Evolutionary conservation across 805 yeast genomes (phyloP).

Genomic region (Yarrowia alimentaria): DNA sequence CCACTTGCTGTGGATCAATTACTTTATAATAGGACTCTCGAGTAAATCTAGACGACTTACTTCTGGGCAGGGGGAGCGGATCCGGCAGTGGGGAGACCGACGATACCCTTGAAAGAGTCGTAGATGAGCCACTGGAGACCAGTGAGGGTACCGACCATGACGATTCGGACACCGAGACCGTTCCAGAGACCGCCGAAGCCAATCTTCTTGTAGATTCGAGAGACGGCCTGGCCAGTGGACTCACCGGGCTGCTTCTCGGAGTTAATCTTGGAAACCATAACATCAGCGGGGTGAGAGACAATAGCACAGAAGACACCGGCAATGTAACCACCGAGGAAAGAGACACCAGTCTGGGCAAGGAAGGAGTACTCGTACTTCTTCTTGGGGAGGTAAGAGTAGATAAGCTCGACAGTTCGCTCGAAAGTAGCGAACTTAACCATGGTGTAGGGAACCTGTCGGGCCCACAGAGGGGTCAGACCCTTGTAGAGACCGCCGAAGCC

Average conservation of each 20-base stretch:
- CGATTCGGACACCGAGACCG: slow-evolving; percentile 80
- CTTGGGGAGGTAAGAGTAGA: slow-evolving; percentile 63
- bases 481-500: slow-evolving; percentile 65
- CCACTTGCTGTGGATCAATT: slow-evolving; percentile 21
- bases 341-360: slow-evolving; percentile 75
- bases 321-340: slow-evolving; percentile 79
- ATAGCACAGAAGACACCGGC: slow-evolving; percentile 88
- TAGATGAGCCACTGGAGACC: slow-evolving; percentile 88
- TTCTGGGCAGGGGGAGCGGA: slow-evolving; percentile 47
- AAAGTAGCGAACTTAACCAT: slow-evolving; percentile 85
- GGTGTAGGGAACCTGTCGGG: slow-evolving; percentile 84
- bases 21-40: slow-evolving; percentile 22
- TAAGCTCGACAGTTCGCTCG: slow-evolving; percentile 72
- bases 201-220: slow-evolving; percentile 62
- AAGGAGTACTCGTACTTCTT: slow-evolving; percentile 60
- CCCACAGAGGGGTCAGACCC: slow-evolving; percentile 80
- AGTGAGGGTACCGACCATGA: slow-evolving; percentile 90
- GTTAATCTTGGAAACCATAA: slow-evolving; percentile 82
- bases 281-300: slow-evolving; percentile 89
- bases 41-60: slow-evolving; percentile 11
- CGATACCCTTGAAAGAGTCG: slow-evolving; percentile 87
- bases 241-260: slow-evolving; percentile 58
- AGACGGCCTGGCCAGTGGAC: slow-evolving; percentile 55
- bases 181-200: slow-evolving; percentile 83
- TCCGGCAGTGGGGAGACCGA: slow-evolving; percentile 86